These are phyloP conservation scores for Hypoxylon crocopeplum DNA, from an alignment of 495 filamentous ascomycete species.

Conservation along the genomic window DNA sequence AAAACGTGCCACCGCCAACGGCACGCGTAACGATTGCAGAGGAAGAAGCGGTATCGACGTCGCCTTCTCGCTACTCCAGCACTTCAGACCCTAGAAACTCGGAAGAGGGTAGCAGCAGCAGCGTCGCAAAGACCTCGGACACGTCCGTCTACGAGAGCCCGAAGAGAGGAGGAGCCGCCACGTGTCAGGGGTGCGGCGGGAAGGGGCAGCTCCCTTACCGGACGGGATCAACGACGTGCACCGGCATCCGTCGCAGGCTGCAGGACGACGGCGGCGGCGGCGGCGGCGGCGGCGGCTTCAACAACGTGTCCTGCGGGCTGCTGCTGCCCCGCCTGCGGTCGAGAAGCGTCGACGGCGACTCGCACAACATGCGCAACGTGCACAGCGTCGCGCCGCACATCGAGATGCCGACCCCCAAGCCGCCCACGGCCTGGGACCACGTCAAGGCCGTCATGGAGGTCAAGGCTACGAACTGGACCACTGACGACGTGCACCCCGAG, in stretches of 20 bases:
- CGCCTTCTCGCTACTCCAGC: conserved; percentile 19
- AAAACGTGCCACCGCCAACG: background rate
- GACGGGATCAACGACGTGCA: no score
- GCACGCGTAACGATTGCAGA: background rate
- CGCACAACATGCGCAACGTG: conserved; percentile 31
- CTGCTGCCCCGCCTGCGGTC: conserved; percentile 8
- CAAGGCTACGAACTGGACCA: conserved; percentile 21
- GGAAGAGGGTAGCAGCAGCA: conserved; percentile 31
- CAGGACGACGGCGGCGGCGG: no score
- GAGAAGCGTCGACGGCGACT: background rate
- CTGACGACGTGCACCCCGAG: conserved; percentile 34
- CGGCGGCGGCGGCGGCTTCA: no score
- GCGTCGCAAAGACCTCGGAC: conserved; percentile 53
- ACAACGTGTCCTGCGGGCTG: conserved; percentile 2
- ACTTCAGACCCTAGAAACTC: conserved; percentile 36
- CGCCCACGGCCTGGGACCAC: conserved; percentile 32
- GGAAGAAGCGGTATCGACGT: background rate
- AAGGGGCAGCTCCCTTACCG: no score
- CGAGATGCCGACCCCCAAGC: conserved; percentile 30
- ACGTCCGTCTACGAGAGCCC: conserved; percentile 49
- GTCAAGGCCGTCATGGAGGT: conserved; percentile 34
- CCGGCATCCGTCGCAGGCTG: no score
- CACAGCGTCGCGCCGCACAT: conserved; percentile 8
- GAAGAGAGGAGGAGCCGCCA: background rate
- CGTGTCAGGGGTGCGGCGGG: background rate